A percentile compares a stretch with the other conserved stretches of the same genome.
phyloP scores from a whole-genome alignment of 176 grass and related monocot genomes.

The Zea luxurians region DNA sequence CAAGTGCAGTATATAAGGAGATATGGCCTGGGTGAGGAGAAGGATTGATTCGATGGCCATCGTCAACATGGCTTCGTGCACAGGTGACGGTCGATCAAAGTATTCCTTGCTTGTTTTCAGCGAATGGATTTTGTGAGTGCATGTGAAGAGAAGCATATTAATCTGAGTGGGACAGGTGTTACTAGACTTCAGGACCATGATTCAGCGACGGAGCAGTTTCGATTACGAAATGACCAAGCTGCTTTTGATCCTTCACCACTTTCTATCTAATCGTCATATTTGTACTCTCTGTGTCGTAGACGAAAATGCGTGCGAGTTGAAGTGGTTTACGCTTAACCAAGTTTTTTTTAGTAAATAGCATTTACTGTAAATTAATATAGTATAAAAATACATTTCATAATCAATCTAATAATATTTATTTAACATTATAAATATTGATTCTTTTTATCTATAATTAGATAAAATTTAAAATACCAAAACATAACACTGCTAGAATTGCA shows the following conservation, averaged over 20 bases:
- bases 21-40: background rate
- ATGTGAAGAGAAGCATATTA: constrained; percentile 55
- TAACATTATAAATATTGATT: too few species aligned
- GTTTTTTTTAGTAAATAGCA: too few species aligned
- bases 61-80: constrained; percentile 28
- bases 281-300: too few species aligned
- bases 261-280: background rate
- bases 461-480: too few species aligned
- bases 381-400: too few species aligned
- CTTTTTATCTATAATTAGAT: too few species aligned
- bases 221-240: background rate
- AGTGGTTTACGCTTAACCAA: too few species aligned
- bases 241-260: background rate
- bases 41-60: constrained; percentile 8
- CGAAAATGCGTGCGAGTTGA: too few species aligned
- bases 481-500: too few species aligned
- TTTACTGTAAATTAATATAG: too few species aligned
- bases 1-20: too few species aligned
- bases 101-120: constrained; percentile 55
- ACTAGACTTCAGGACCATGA: background rate
- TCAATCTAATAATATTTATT: too few species aligned
- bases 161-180: constrained; percentile 5
- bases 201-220: background rate
- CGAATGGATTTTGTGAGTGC: constrained; percentile 18
- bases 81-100: constrained; percentile 22